Conservation (phyloP, 495 filamentous ascomycete genomes). For the Daldinia grandis region DNA sequence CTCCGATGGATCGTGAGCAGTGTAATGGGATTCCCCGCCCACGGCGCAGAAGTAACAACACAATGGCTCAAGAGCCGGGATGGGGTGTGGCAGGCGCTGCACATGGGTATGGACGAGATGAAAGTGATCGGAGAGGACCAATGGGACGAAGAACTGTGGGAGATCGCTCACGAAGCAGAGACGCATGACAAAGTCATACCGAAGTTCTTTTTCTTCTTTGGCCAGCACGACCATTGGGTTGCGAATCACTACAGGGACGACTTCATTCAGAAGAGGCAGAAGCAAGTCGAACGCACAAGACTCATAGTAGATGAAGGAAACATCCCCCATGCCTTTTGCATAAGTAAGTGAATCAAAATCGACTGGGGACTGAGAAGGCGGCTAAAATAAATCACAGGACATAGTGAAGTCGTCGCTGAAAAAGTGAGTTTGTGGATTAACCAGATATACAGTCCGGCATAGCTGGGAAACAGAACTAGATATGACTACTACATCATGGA, state of each 20-base stretch:
- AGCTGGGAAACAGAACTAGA: neutral
- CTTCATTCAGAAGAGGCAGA: slow-evolving; percentile 65
- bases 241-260: slow-evolving; percentile 76
- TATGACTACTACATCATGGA: no score
- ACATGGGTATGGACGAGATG: slow-evolving; percentile 74
- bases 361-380: neutral
- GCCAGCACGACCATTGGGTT: slow-evolving; percentile 81
- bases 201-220: slow-evolving; percentile 83
- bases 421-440: slow-evolving; percentile 69
- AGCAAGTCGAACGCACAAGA: slow-evolving; percentile 59
- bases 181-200: slow-evolving; percentile 47
- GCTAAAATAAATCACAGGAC: slow-evolving; percentile 51
- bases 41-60: slow-evolving; percentile 68
- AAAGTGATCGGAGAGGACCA: slow-evolving; percentile 73
- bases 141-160: slow-evolving; percentile 88
- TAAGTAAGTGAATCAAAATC: slow-evolving; percentile 59
- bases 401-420: slow-evolving; percentile 70
- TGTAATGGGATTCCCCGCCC: slow-evolving; percentile 63
- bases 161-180: slow-evolving; percentile 57
- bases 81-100: slow-evolving; percentile 76
- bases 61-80: slow-evolving; percentile 68
- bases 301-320: slow-evolving; percentile 78
- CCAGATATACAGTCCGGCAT: slow-evolving; percentile 56
- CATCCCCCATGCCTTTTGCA: slow-evolving; percentile 83
- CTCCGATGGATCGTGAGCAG: slow-evolving; percentile 55